Conservation (phyloP, 331 rosid genomes). For the Prunus yedoensis region DNA sequence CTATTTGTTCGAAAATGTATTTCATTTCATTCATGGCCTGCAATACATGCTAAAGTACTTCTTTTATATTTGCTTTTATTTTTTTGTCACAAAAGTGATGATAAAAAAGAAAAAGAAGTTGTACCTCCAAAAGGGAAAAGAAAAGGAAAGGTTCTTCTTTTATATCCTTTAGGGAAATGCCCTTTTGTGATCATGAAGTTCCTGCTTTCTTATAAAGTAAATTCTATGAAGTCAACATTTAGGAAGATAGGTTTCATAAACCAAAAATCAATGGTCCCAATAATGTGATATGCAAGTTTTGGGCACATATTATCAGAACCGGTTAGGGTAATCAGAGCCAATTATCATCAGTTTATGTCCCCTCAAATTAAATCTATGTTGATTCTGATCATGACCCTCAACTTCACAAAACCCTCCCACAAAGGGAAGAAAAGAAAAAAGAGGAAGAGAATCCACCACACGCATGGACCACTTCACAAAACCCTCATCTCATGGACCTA, state of each 20-base stretch:
- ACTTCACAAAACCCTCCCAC: not conserved
- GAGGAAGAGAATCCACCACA: not conserved
- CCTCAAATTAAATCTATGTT: not conserved
- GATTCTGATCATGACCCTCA: not conserved
- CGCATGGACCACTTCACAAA: slow-evolving; percentile 3
- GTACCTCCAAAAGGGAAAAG: not conserved
- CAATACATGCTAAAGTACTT: not conserved
- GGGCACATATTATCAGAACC: not conserved
- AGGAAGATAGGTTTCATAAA: not conserved
- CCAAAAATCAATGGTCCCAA: not conserved
- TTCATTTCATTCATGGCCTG: not conserved
- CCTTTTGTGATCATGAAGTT: not conserved
- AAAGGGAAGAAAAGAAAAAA: too few species aligned
- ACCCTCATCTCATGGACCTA: too few species aligned
- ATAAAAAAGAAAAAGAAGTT: not conserved
- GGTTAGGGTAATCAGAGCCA: not conserved
- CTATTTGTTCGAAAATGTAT: not conserved
- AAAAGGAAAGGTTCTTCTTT: not conserved
- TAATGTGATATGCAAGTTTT: not conserved
- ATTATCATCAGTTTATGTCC: not conserved
- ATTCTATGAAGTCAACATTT: not conserved
- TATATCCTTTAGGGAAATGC: not conserved
- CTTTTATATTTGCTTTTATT: not conserved
- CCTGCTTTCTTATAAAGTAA: not conserved
- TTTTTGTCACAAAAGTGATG: not conserved